These are phyloP conservation scores for Sutorius eximius DNA, from an alignment of 1,284 basidiomycete species.

Conservation along the genomic window DNA sequence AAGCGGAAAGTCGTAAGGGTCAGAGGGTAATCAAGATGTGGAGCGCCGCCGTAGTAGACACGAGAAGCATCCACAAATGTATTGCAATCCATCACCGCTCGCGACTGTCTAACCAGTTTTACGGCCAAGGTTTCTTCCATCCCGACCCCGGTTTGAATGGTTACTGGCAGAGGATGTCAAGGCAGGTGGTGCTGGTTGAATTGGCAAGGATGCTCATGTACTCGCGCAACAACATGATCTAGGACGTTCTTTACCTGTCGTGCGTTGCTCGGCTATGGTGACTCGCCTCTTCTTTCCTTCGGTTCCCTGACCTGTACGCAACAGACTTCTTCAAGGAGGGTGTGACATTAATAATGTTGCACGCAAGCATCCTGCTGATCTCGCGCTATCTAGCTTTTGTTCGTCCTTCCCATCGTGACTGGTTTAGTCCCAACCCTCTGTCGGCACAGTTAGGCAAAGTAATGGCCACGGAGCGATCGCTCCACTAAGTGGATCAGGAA, in stretches of 20 bases:
- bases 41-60: slow-evolving; percentile 25
- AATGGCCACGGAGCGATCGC: no score
- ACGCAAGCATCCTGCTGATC: slow-evolving; percentile 1
- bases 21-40: slow-evolving; percentile 43
- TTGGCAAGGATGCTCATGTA: no score
- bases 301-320: slow-evolving; percentile 10
- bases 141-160: no score
- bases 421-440: no score
- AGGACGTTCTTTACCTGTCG: slow-evolving; percentile 48
- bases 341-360: slow-evolving; percentile 27
- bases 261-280: slow-evolving; percentile 41
- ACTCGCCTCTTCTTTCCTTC: neutral
- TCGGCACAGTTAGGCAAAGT: no score
- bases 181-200: no score
- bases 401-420: slow-evolving; percentile 37
- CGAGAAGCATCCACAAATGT: slow-evolving; percentile 24
- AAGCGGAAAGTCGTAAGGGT: slow-evolving; percentile 80
- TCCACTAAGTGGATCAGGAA: no score
- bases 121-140: no score
- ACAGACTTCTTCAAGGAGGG: slow-evolving; percentile 60
- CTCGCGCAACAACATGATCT: neutral
- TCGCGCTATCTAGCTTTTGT: slow-evolving; percentile 42
- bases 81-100: slow-evolving; percentile 13
- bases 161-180: no score
- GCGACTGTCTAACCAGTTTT: neutral